Conservation (phyloP, 768 basidiomycete species). For the Russula lepida region DNA sequence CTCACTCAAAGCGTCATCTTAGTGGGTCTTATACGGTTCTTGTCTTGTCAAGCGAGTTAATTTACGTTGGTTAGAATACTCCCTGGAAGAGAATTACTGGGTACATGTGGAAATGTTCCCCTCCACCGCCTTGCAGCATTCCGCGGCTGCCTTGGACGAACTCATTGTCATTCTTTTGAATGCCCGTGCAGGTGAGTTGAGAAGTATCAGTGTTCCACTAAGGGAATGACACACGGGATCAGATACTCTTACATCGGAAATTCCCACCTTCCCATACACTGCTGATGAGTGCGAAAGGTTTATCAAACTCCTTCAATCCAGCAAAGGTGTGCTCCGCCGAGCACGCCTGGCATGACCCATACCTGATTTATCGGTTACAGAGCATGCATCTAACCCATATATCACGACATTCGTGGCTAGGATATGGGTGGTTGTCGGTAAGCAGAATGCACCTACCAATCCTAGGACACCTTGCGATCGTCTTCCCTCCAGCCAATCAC, state of each 20-base stretch:
- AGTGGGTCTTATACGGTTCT: neutral
- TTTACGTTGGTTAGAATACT: neutral
- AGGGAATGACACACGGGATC: neutral
- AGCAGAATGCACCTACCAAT: neutral
- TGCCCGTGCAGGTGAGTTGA: slow-evolving; percentile 2
- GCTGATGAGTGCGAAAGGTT: neutral
- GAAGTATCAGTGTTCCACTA: neutral
- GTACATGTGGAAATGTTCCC: slow-evolving; percentile 13
- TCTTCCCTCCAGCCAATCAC: slow-evolving; percentile 2
- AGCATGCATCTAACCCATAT: neutral
- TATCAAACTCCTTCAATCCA: neutral
- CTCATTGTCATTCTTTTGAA: neutral
- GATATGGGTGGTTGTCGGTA: slow-evolving; percentile 5
- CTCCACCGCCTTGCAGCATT: neutral
- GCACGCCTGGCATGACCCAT: too few relatives aligned
- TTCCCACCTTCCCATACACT: slow-evolving; percentile 12
- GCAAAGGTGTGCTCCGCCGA: neutral
- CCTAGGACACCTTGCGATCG: neutral
- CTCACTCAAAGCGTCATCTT: neutral
- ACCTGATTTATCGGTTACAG: neutral
- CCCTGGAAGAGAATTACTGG: slow-evolving; percentile 15
- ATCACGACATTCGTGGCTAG: neutral
- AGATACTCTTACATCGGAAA: slow-evolving; percentile 7
- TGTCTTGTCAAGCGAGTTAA: neutral
- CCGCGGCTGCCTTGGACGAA: neutral